Conservation (phyloP, 2,329 filamentous ascomycete genomes). For the Pezicula rhizophila region DNA sequence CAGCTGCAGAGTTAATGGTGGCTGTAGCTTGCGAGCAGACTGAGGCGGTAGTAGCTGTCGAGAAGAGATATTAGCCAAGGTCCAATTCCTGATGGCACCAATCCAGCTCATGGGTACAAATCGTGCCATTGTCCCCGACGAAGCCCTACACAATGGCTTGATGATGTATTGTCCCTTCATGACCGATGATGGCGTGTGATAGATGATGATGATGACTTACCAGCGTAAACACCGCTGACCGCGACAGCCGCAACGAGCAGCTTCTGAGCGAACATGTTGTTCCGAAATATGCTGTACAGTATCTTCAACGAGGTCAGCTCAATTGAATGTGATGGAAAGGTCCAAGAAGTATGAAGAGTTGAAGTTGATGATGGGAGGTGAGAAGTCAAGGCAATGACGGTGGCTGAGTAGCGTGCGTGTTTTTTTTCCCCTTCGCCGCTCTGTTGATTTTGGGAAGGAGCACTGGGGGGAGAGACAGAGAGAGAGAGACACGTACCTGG, state of each 20-base stretch:
- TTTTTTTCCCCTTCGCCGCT: conserved; percentile 2
- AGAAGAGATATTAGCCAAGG: neutral
- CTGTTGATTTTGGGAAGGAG: neutral
- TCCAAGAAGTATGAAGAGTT: conserved; percentile 10
- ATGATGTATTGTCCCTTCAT: neutral
- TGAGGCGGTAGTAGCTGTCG: conserved; percentile 3
- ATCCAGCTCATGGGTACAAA: neutral
- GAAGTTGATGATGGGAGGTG: conserved; percentile 8
- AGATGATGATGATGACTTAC: conserved; percentile 15
- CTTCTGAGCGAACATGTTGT: conserved; percentile 20
- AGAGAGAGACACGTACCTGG: neutral
- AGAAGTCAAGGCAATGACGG: neutral
- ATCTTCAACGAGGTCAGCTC: conserved; percentile 15
- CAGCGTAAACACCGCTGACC: conserved; percentile 16
- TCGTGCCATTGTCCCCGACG: neutral
- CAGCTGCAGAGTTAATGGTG: conserved; percentile 25
- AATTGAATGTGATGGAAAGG: conserved; percentile 10
- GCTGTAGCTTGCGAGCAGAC: conserved; percentile 23
- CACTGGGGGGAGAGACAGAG: neutral
- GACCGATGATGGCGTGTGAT: neutral
- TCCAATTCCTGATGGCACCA: neutral
- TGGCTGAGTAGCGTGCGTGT: conserved; percentile 6
- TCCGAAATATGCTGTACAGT: conserved; percentile 17
- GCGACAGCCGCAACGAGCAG: conserved; percentile 18
- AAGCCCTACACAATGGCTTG: neutral